Conservation (phyloP, 495 filamentous ascomycete genomes). For the Podospora fimiseda region DNA sequence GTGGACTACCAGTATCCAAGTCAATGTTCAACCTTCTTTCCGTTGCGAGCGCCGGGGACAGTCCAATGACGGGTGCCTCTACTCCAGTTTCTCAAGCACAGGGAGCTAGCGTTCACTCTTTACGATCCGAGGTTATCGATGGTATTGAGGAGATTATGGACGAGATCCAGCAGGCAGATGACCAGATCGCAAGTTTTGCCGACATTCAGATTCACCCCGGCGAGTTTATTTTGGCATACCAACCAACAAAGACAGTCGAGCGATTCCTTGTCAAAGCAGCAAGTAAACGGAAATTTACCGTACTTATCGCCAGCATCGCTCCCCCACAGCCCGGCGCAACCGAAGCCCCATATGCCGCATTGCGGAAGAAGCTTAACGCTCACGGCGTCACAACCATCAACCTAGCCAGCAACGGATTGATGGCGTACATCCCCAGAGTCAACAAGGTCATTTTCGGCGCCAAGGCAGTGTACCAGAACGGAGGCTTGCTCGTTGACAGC, state of each 20-base stretch:
- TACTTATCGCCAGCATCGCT: slow-evolving; percentile 61
- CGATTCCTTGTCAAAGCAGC: slow-evolving; percentile 81
- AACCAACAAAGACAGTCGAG: slow-evolving; percentile 73
- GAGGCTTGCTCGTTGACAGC: slow-evolving; percentile 71
- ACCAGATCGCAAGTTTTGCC: slow-evolving; percentile 79
- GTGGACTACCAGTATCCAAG: slow-evolving; percentile 49
- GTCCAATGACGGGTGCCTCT: slow-evolving; percentile 37
- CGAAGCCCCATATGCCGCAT: slow-evolving; percentile 39
- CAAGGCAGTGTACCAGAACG: slow-evolving; percentile 79
- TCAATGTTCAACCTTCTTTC: slow-evolving; percentile 82
- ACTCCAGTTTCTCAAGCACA: slow-evolving; percentile 35
- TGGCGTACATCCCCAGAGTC: slow-evolving; percentile 85
- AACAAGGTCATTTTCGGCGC: slow-evolving; percentile 90
- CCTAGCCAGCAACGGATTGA: slow-evolving; percentile 76
- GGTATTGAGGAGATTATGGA: slow-evolving; percentile 89
- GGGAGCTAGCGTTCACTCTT: slow-evolving; percentile 43
- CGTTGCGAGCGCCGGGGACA: slow-evolving; percentile 15
- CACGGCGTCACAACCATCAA: slow-evolving; percentile 74
- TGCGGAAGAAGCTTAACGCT: slow-evolving; percentile 68
- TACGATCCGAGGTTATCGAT: slow-evolving; percentile 82
- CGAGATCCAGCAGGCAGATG: slow-evolving; percentile 79
- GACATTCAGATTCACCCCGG: slow-evolving; percentile 85
- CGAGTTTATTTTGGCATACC: slow-evolving; percentile 81
- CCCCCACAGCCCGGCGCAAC: slow-evolving; percentile 35
- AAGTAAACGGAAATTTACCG: slow-evolving; percentile 77